Conservation (phyloP, 2,329 filamentous ascomycete species). For the Claviceps sp. region DNA sequence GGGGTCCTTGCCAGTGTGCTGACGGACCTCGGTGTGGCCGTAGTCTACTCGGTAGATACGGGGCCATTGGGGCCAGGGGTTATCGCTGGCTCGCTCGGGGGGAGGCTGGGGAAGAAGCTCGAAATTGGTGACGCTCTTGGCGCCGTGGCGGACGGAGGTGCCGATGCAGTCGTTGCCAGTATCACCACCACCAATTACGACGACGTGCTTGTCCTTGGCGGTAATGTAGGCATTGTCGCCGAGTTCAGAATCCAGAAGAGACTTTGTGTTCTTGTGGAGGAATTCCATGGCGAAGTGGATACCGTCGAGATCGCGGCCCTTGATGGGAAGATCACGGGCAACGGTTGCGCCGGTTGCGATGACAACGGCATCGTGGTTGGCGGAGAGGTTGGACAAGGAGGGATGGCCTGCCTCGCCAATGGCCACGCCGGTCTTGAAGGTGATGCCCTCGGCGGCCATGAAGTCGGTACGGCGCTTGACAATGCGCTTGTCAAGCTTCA, state of each 20-base stretch:
- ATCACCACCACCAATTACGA: slow-evolving; percentile 95
- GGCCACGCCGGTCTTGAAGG: slow-evolving; percentile 64
- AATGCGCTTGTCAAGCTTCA: slow-evolving; percentile 97
- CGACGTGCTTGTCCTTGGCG: slow-evolving; percentile 88
- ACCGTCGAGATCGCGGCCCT: slow-evolving; percentile 74
- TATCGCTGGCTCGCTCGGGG: slow-evolving; percentile 78
- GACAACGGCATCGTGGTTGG: slow-evolving; percentile 68
- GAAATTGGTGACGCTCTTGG: slow-evolving; percentile 93
- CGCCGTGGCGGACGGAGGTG: slow-evolving; percentile 87
- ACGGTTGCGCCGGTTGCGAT: slow-evolving; percentile 90
- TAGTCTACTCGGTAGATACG: slow-evolving; percentile 98
- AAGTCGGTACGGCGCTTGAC: slow-evolving; percentile 93
- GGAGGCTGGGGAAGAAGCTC: slow-evolving; percentile 89
- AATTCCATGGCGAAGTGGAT: slow-evolving; percentile 98
- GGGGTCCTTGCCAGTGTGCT: slow-evolving; percentile 90
- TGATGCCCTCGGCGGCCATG: slow-evolving; percentile 79
- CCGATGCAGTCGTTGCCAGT: slow-evolving; percentile 97
- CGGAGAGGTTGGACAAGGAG: slow-evolving; percentile 58
- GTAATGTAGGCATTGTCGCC: slow-evolving; percentile 78
- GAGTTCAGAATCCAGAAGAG: slow-evolving; percentile 81
- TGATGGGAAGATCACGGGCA: slow-evolving; percentile 82
- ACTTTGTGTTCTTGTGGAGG: slow-evolving; percentile 95
- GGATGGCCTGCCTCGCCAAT: slow-evolving; percentile 58
- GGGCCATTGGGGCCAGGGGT: slow-evolving; percentile 98
- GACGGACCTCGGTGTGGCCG: slow-evolving; percentile 88